phyloP scores from a whole-genome alignment of 2,329 filamentous ascomycete species.

The Colletotrichum coccodes region DNA sequence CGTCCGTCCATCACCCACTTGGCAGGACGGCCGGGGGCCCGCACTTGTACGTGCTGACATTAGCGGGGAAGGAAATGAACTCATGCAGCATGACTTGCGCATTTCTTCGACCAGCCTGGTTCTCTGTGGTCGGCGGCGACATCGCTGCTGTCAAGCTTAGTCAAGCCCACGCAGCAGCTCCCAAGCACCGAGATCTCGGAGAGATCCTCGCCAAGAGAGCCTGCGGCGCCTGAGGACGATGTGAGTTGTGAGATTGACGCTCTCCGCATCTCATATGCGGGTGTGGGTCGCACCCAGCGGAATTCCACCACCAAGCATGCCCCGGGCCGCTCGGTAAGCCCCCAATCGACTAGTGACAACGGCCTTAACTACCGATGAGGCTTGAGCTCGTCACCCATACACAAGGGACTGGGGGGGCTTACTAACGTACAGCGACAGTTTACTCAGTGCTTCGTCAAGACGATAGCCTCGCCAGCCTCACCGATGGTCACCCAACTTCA shows the following conservation, averaged over 20 bases:
- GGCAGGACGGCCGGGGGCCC: background rate
- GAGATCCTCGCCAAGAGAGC: background rate
- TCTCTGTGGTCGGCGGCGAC: background rate
- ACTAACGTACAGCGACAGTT: slow-evolving; percentile 11
- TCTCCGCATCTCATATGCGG: slow-evolving; percentile 2
- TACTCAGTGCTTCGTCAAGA: slow-evolving; percentile 5
- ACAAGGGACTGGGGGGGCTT: slow-evolving; percentile 8
- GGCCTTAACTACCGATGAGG: background rate
- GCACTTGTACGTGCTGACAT: background rate
- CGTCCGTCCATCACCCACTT: background rate
- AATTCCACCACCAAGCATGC: slow-evolving; percentile 15
- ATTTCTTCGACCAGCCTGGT: background rate
- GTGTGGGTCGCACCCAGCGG: slow-evolving; percentile 4
- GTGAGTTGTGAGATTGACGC: background rate
- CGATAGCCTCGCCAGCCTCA: background rate
- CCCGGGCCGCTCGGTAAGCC: slow-evolving; percentile 1
- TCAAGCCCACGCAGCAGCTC: slow-evolving; percentile 19
- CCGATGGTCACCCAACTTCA: background rate
- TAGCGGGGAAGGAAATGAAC: background rate
- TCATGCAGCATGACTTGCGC: background rate
- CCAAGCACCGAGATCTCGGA: background rate
- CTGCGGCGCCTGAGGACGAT: background rate
- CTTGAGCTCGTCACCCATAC: background rate
- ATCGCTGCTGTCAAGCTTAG: slow-evolving; percentile 18
- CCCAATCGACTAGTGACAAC: slow-evolving; percentile 2